phyloP scores from a whole-genome alignment of 2,329 filamentous ascomycete genomes.

The Colletotrichum truncatum region DNA sequence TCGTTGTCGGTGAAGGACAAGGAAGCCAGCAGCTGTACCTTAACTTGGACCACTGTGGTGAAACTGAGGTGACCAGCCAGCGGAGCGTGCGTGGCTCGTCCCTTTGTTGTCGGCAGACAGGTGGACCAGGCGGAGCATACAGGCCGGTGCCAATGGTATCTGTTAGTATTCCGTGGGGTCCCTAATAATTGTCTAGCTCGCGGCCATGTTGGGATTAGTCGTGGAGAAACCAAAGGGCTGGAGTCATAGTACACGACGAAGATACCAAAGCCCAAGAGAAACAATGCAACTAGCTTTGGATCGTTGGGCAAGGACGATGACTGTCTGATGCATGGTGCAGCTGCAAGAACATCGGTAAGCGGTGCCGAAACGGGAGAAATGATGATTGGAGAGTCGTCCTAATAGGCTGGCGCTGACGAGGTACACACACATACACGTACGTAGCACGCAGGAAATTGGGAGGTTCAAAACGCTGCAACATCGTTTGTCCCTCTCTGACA shows the following conservation, averaged over 20 bases:
- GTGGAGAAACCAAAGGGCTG: neutral
- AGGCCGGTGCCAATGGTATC: neutral
- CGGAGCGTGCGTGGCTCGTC: slow-evolving; percentile 20
- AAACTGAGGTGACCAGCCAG: slow-evolving; percentile 10
- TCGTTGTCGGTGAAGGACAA: neutral
- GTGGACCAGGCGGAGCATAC: slow-evolving; percentile 4
- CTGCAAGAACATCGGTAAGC: neutral
- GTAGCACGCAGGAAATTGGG: too few relatives aligned
- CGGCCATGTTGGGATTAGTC: slow-evolving; percentile 1
- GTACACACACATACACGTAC: too few relatives aligned
- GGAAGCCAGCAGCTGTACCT: neutral
- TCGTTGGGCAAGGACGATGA: neutral
- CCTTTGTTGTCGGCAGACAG: slow-evolving; percentile 7
- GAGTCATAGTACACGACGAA: neutral
- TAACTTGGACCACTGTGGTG: neutral
- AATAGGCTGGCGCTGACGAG: too few relatives aligned
- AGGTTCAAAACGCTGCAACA: too few relatives aligned
- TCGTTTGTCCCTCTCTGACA: too few relatives aligned
- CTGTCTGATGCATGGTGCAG: neutral
- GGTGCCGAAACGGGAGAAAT: neutral
- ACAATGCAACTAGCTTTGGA: neutral
- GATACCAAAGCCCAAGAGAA: neutral
- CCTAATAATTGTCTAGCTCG: slow-evolving; percentile 24
- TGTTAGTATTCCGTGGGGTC: neutral
- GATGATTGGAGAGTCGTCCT: neutral